Conservation (phyloP, 2,329 filamentous ascomycete genomes). For the Neopestalotiopsis sp. region DNA sequence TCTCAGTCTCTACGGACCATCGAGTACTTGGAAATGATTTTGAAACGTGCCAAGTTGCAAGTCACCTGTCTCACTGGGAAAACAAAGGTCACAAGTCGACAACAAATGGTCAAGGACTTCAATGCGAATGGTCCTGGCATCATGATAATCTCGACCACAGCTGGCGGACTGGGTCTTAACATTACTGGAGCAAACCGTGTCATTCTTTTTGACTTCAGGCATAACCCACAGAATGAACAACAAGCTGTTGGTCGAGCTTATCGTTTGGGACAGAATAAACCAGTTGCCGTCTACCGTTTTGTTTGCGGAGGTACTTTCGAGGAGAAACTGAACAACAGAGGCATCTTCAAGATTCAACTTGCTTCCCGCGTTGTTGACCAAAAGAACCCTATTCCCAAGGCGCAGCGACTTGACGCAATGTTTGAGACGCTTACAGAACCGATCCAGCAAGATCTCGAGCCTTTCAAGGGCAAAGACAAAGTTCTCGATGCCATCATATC, state of each 20-base stretch:
- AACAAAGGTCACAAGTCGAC: conserved; percentile 61
- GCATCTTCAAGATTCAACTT: conserved; percentile 83
- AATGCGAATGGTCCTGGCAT: conserved; percentile 63
- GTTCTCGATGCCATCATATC: conserved; percentile 58
- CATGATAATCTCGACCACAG: conserved; percentile 82
- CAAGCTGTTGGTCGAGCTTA: conserved; percentile 89
- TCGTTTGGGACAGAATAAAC: conserved; percentile 80
- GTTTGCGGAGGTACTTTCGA: conserved; percentile 81
- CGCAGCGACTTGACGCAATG: conserved; percentile 61
- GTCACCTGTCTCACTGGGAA: conserved; percentile 70
- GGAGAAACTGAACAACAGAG: conserved; percentile 71
- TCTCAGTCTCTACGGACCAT: conserved; percentile 74
- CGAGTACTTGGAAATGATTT: conserved; percentile 67
- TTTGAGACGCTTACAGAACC: conserved; percentile 63
- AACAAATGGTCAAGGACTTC: conserved; percentile 70
- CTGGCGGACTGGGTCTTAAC: conserved; percentile 84
- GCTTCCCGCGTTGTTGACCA: conserved; percentile 82
- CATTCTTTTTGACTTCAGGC: conserved; percentile 83
- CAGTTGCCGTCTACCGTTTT: conserved; percentile 85
- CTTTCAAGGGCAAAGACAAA: conserved; percentile 65
- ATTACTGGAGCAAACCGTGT: conserved; percentile 84
- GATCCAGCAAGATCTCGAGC: conserved; percentile 53
- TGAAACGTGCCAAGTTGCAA: conserved; percentile 53
- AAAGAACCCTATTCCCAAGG: conserved; percentile 74
- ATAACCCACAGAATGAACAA: conserved; percentile 81